Conservation (phyloP, 2,329 filamentous ascomycete species). For the Fusarium sp. region DNA sequence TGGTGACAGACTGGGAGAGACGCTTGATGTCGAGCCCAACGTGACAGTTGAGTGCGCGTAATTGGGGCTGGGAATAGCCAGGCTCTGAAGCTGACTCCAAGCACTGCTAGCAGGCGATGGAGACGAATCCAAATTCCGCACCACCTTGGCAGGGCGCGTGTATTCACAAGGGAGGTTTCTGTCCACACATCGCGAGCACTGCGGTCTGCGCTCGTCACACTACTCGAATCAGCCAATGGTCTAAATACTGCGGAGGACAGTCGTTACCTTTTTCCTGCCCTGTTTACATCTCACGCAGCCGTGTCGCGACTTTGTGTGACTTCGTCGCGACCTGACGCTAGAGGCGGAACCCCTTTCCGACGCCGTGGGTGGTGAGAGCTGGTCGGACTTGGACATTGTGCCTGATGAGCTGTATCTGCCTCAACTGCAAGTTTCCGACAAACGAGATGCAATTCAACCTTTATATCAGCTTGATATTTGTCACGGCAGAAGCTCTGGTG, state of each 20-base stretch:
- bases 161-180: constrained; percentile 30
- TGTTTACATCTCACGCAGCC: constrained; percentile 40
- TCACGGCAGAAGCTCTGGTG: neutral
- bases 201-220: constrained; percentile 33
- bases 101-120: neutral
- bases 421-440: neutral
- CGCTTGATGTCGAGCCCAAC: neutral
- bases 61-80: neutral
- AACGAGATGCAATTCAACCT: neutral
- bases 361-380: neutral
- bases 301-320: constrained; percentile 40
- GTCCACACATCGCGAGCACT: constrained; percentile 29
- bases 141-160: neutral
- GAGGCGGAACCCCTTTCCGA: neutral
- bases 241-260: rapidly evolving
- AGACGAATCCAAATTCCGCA: neutral
- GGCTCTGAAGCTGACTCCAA: neutral
- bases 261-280: constrained; percentile 32
- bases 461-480: neutral
- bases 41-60: neutral
- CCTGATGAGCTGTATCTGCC: neutral
- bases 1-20: constrained; percentile 3
- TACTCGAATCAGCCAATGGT: neutral
- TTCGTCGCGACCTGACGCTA: constrained; percentile 23
- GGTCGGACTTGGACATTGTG: neutral